Evolutionary conservation across 148 eudicot genomes (phyloP).

Genomic region (Cornus suecica): DNA sequence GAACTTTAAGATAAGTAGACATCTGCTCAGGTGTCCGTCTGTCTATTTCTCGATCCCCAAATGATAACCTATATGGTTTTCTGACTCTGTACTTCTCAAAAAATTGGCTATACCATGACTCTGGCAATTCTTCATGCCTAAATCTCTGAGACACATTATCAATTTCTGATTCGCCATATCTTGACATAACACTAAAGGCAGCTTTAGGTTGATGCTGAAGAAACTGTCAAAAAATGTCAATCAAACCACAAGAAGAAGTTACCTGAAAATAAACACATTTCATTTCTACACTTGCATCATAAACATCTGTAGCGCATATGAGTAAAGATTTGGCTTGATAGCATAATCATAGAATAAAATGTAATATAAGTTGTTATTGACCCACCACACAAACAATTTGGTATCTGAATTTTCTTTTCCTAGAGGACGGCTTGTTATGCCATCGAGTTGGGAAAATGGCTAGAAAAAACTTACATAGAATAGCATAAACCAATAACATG

Average conservation of each 20-base stretch:
- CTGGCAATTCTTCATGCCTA: constrained; percentile 73
- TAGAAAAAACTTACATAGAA: too few species aligned
- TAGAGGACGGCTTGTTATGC: too few species aligned
- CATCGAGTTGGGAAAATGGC: too few species aligned
- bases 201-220: constrained; percentile 50
- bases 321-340: not conserved
- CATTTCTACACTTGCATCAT: not conserved
- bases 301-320: not conserved
- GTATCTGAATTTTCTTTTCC: too few species aligned
- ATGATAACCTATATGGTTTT: constrained; percentile 58
- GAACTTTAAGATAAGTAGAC: constrained; percentile 66
- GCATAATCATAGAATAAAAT: too few species aligned
- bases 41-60: constrained; percentile 60
- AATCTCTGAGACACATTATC: constrained; percentile 57
- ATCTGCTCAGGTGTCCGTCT: constrained; percentile 82
- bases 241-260: not conserved
- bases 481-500: not conserved
- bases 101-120: constrained; percentile 80
- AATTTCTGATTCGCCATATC: constrained; percentile 46
- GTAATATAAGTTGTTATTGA: too few species aligned
- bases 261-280: not conserved
- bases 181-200: constrained; percentile 39
- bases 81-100: constrained; percentile 65
- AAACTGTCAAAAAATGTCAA: constrained; percentile 14
- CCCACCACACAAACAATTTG: too few species aligned